These are phyloP conservation scores for Geotrichum cucujoidarum DNA, from an alignment of 1,139 yeast species.

Conservation along the genomic window DNA sequence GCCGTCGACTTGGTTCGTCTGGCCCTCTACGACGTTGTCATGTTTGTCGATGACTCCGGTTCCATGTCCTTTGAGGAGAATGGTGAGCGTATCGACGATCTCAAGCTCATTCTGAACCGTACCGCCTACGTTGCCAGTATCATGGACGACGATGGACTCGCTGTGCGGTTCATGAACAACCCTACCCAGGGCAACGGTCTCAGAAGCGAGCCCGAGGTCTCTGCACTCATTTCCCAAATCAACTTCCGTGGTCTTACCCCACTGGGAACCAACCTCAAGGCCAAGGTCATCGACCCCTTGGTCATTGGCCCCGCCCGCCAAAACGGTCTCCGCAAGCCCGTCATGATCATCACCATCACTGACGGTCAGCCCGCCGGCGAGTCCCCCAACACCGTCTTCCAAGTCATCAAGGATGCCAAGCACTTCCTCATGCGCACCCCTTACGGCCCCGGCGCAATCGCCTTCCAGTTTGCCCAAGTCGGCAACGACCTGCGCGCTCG, in stretches of 20 bases:
- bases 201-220: slow-evolving; percentile 30
- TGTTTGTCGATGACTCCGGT: slow-evolving; percentile 37
- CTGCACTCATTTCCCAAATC: slow-evolving; percentile 28
- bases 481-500: slow-evolving; percentile 36
- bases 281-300: slow-evolving; percentile 34
- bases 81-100: slow-evolving; percentile 38
- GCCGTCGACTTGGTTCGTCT: slow-evolving; percentile 34
- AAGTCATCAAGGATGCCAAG: slow-evolving; percentile 32
- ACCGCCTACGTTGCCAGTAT: slow-evolving; percentile 35
- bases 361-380: slow-evolving; percentile 39
- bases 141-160: slow-evolving; percentile 36
- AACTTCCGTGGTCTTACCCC: slow-evolving; percentile 36
- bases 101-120: slow-evolving; percentile 33
- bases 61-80: slow-evolving; percentile 38
- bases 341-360: slow-evolving; percentile 33
- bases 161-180: slow-evolving; percentile 35
- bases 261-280: slow-evolving; percentile 31
- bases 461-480: slow-evolving; percentile 37
- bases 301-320: slow-evolving; percentile 31
- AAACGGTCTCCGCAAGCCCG: slow-evolving; percentile 32
- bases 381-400: slow-evolving; percentile 27
- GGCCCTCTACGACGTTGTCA: slow-evolving; percentile 35
- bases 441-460: slow-evolving; percentile 35
- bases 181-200: slow-evolving; percentile 31
- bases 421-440: slow-evolving; percentile 25